These are phyloP conservation scores for Starmerella lactis-condensi DNA, from an alignment of 805 yeast species.

Conservation along the genomic window DNA sequence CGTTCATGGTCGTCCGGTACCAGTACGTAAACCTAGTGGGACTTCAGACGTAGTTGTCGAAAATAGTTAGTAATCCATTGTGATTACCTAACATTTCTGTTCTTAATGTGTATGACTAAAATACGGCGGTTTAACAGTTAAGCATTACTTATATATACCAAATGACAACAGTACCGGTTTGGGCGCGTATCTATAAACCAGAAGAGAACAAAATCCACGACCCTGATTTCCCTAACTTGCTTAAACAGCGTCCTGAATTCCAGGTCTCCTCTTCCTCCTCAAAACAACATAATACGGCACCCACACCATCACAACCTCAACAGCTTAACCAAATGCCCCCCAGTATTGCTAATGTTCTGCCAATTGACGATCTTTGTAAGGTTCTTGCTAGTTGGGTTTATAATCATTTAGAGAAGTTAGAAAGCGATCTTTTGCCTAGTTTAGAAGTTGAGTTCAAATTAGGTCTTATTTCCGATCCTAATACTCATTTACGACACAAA, in stretches of 20 bases:
- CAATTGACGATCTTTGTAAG: slow-evolving; percentile 63
- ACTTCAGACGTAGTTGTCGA: too few species aligned
- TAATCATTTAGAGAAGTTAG: slow-evolving; percentile 39
- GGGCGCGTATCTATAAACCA: slow-evolving; percentile 63
- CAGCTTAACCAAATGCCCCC: slow-evolving; percentile 26
- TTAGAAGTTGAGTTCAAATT: slow-evolving; percentile 32
- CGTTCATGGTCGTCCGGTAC: too few species aligned
- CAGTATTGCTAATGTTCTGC: slow-evolving; percentile 55
- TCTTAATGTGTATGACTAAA: too few species aligned
- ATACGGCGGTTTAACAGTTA: too few species aligned
- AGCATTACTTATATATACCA: too few species aligned
- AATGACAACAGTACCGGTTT: slow-evolving; percentile 63
- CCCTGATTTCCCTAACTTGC: slow-evolving; percentile 3
- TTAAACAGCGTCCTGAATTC: slow-evolving; percentile 11
- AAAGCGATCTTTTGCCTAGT: slow-evolving; percentile 11
- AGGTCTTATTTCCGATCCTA: slow-evolving; percentile 19
- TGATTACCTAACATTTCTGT: too few species aligned
- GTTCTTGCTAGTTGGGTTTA: slow-evolving; percentile 78
- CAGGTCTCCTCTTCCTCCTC: not conserved
- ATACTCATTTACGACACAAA: slow-evolving; percentile 17
- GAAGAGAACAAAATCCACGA: slow-evolving; percentile 17
- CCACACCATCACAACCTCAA: slow-evolving; percentile 13
- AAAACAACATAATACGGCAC: not conserved
- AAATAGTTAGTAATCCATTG: too few species aligned
- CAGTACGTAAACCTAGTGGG: too few species aligned